Evolutionary conservation across 2,329 filamentous ascomycete genomes (phyloP), one percentile per base, ranked within the genome.

Genomic region (Phaeosphaeriaceae sp.): DNA sequence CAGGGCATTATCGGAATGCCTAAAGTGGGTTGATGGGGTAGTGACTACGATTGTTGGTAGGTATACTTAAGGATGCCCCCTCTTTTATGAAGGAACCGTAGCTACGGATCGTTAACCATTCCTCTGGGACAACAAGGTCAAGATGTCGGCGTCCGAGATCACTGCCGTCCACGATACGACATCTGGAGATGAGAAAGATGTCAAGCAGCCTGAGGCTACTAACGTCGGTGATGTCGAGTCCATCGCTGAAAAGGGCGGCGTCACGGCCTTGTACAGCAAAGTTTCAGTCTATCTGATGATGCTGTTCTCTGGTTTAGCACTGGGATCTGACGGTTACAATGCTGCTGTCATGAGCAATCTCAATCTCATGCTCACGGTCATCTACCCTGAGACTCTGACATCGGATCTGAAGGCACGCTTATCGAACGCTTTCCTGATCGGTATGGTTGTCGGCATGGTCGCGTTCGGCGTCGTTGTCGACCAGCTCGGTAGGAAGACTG

Each of bases 311-410:
- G 73, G 72, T 15, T 62, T 76, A 15, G 74, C 75, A 0, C 72
- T 77, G 51, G 75, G 75, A 1, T 72, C 67, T 9, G 75, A 77
- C 65, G 74, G 68, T 27, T 76, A 76, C 59, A 77, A 77, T 55
- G 70, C 68, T 20, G 72, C 74, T 1, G 63, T 76, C n/a, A 76
- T 76, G 56, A 73, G 74, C 24, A 71, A 77, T 20, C 51, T 76
- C 10, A 63, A 71, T 11, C 65, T 77, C 7, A 59, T 77, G 6
- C 61, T 77, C 3, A 65, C 70, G 4, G 63, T 69, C 13, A 57
- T 76, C 1, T 77, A 77, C 51, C 74, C 74, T 3, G 68, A 76
- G 2, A 66, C 66, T 5, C 57, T 76, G 20, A 66, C 63, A 4
- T 53, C 54, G 48, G 60, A 25, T 7, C 76, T 70, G 31, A 69